Conservation (phyloP, 129 eudicot species). For the Logfia minima region DNA sequence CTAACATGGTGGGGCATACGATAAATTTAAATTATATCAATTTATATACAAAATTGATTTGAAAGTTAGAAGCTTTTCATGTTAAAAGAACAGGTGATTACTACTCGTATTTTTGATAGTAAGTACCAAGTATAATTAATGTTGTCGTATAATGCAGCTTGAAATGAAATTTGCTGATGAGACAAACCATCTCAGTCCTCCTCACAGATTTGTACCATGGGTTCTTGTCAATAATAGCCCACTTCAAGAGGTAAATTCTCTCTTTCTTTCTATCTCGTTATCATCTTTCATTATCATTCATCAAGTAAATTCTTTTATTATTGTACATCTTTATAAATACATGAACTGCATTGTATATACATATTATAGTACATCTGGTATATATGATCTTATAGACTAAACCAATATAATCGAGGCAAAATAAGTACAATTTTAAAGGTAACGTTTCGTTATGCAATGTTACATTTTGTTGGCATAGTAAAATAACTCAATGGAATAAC, state of each 20-base stretch:
- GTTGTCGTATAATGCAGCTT: constrained; percentile 49
- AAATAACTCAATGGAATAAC: no score
- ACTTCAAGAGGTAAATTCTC: constrained; percentile 52
- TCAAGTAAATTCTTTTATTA: no score
- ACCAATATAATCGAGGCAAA: no score
- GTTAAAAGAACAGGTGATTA: background rate
- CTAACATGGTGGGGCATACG: background rate
- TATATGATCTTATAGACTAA: no score
- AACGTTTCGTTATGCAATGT: no score
- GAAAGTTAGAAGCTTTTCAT: no score
- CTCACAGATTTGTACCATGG: constrained; percentile 79
- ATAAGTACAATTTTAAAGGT: no score
- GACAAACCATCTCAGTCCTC: constrained; percentile 63
- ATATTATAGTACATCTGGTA: no score
- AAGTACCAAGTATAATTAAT: constrained; percentile 1
- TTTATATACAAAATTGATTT: background rate
- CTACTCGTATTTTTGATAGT: background rate
- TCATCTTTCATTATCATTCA: background rate
- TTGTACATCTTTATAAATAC: no score
- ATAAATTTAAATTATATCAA: background rate
- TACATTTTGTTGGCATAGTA: no score
- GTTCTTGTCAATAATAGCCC: constrained; percentile 69
- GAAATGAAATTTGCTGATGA: constrained; percentile 60
- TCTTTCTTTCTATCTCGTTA: background rate
- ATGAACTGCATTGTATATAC: no score